Evolutionary conservation across 768 basidiomycete species (phyloP).

Genomic region (Cystobasidium tubakii): DNA sequence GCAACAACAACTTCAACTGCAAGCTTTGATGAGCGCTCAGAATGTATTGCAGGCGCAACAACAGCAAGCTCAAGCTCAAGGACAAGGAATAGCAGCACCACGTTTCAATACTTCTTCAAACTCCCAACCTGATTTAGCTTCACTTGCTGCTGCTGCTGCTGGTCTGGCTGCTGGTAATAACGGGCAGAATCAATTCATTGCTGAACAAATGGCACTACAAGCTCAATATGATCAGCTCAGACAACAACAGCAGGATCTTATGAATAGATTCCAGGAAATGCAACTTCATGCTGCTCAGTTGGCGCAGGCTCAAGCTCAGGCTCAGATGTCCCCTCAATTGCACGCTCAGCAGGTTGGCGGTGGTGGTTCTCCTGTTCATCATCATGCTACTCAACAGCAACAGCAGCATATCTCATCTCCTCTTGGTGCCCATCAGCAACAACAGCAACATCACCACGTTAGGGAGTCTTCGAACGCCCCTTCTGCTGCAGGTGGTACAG

Average conservation of each 20-base stretch:
- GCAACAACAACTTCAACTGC: constrained; percentile 47
- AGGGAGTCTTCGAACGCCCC: neutral
- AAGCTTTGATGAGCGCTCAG: constrained; percentile 54
- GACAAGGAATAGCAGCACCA: neutral
- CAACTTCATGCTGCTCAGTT: constrained; percentile 55
- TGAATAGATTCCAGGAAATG: constrained; percentile 82
- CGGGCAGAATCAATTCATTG: constrained; percentile 66
- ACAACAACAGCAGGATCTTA: constrained; percentile 81
- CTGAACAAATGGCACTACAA: constrained; percentile 90
- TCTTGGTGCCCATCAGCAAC: neutral
- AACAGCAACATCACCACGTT: constrained; percentile 1
- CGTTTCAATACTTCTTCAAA: neutral
- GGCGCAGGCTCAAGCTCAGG: constrained; percentile 2
- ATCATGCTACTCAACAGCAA: constrained; percentile 18
- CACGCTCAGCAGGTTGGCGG: constrained; percentile 10
- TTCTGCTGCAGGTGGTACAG: neutral
- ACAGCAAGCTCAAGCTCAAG: constrained; percentile 58
- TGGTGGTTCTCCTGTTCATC: constrained; percentile 12
- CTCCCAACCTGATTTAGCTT: constrained; percentile 23
- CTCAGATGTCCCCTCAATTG: neutral
- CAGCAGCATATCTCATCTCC: constrained; percentile 7
- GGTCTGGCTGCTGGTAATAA: constrained; percentile 11
- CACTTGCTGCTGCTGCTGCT: neutral
- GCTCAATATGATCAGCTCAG: constrained; percentile 83
- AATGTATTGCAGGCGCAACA: constrained; percentile 48